phyloP scores from a whole-genome alignment of 2,329 filamentous ascomycete species.

The Dryadomyces quercivorus region DNA sequence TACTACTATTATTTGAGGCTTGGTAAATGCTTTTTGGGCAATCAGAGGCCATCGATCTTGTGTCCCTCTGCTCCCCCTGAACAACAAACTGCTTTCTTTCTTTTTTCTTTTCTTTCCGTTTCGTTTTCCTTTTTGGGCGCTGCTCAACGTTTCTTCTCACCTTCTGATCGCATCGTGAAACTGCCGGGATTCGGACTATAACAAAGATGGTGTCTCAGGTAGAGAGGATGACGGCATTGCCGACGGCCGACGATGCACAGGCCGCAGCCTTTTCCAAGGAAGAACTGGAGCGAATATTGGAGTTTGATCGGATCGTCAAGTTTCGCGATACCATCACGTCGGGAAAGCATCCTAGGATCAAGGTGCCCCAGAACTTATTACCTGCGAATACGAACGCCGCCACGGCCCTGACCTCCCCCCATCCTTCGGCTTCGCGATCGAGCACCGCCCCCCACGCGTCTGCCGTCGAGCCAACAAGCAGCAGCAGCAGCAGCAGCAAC shows the following conservation, averaged over 20 bases:
- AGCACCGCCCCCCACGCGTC: background rate
- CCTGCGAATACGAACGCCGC: background rate
- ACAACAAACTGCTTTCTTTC: background rate
- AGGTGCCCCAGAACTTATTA: slow-evolving; percentile 31
- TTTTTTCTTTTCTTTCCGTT: background rate
- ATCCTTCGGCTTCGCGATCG: slow-evolving; percentile 3
- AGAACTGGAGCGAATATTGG: slow-evolving; percentile 44
- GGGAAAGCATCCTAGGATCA: slow-evolving; percentile 58
- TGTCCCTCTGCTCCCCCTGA: background rate
- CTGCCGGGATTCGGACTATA: background rate
- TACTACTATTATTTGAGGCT: background rate
- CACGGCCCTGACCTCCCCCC: slow-evolving; percentile 12
- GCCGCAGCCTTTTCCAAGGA: slow-evolving; percentile 23
- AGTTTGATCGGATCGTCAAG: slow-evolving; percentile 70
- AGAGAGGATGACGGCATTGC: slow-evolving; percentile 1
- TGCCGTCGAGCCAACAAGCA: background rate
- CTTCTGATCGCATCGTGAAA: background rate
- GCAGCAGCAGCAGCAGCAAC: slow-evolving; percentile 20
- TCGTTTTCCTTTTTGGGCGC: too few species aligned
- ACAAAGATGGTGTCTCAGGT: slow-evolving; percentile 12
- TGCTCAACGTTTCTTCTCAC: background rate
- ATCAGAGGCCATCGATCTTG: background rate
- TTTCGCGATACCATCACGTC: slow-evolving; percentile 73
- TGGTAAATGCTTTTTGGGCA: background rate
- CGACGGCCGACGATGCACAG: background rate